Base-by-base conservation (phyloP, 495 filamentous ascomycete species). In the Daldinia concentrica region DNA sequence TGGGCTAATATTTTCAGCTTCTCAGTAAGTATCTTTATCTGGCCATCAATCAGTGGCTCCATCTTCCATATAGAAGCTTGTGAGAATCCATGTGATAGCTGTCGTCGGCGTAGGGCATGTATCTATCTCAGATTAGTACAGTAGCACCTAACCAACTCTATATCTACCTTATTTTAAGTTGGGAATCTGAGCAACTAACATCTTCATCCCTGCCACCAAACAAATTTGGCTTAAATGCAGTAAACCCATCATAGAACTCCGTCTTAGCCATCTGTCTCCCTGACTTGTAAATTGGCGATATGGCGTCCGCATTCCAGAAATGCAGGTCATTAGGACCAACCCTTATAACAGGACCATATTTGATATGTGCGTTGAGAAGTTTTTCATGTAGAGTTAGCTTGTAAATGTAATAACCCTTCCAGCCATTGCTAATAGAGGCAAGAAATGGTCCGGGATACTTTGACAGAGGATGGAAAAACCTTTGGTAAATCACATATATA, bases 351-450 rank as follows among this genome's bases (percentile, higher is more conserved):
- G 51, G 51, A 5, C 51, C 51, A 17, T 54, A 54, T n/a, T 30
- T 7, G 29, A 30, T 54, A 32, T 54, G 51, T 14, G 26, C 51
- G 2, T 30, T 30, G 14, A 54, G 26, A 17, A 54, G 51, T 19
- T 54, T 12, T 54, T 54, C 51, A 4, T 54, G 51, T n/a, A 30
- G 51, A 27, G 1, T 54, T 1, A 54, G 26, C 26, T 54, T 54
- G 15, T 54, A 54, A n/a, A 54, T 54, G 12, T 54, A 54, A 30
- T 54, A 54, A n/a, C 51, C 51, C 4, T 30, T 54, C 51, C 51
- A 54, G 14, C 26, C 26, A 30, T 54, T 54, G 5, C 1, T 54
- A 4, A 54, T 26, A 54, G 51, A 54, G 6, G 51, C 51, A 6
- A 27, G 29, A 30, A 54, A 32, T 3, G 51, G 51, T 5, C 51